These are phyloP conservation scores for Lathyrus oleraceus DNA, from an alignment of 306 rosid species.

Conservation along the genomic window DNA sequence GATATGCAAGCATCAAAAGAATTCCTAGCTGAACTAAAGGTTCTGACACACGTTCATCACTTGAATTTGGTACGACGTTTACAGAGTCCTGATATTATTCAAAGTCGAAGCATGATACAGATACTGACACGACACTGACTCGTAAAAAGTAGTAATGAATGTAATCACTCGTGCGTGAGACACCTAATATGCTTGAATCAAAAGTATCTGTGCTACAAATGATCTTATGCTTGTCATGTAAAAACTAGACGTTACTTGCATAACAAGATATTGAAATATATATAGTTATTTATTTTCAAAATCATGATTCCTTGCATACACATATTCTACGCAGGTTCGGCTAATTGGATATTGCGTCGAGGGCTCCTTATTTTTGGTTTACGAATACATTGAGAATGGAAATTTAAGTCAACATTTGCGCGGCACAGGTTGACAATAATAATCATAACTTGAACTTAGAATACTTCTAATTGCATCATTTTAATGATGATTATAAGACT, in stretches of 20 bases:
- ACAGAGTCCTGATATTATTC: neutral
- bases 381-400: conserved; percentile 73
- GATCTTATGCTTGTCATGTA: neutral
- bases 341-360: conserved; percentile 76
- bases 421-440: conserved; percentile 45
- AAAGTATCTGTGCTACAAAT: neutral
- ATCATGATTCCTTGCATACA: conserved; percentile 27
- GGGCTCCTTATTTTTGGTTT: conserved; percentile 70
- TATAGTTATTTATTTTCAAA: neutral
- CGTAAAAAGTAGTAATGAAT: neutral
- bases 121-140: neutral
- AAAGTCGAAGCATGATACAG: neutral
- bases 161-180: neutral
- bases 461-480: neutral
- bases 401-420: conserved; percentile 69
- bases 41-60: conserved; percentile 79
- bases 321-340: conserved; percentile 51
- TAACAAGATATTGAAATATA: conserved; percentile 21
- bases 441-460: neutral
- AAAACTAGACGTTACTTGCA: conserved; percentile 15
- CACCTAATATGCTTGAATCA: neutral
- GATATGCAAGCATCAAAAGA: conserved; percentile 84
- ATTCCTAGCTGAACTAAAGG: conserved; percentile 67
- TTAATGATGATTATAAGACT: neutral
- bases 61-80: conserved; percentile 66